These are phyloP conservation scores for Xylaria flabelliformis DNA, from an alignment of 495 filamentous ascomycete genomes.

Conservation along the genomic window DNA sequence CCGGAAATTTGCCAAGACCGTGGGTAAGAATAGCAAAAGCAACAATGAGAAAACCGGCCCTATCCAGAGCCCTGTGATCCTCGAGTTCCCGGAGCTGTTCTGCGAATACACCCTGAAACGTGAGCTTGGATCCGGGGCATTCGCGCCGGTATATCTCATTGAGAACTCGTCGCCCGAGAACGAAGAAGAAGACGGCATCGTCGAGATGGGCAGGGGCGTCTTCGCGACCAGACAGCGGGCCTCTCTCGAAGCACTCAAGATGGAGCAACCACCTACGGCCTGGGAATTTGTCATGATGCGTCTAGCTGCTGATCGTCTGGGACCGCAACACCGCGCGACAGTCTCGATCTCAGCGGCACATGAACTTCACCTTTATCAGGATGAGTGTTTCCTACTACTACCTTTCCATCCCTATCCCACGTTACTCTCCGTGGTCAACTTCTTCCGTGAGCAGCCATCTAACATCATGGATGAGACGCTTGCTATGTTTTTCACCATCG, in stretches of 20 bases:
- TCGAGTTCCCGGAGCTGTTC: constrained; percentile 69
- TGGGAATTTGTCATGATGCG: constrained; percentile 99
- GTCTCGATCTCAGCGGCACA: constrained; percentile 80
- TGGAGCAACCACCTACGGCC: constrained; percentile 80
- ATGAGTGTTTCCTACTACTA: constrained; percentile 85
- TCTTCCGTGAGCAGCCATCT: constrained; percentile 71
- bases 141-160: constrained; percentile 90
- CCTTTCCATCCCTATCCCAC: constrained; percentile 91
- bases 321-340: constrained; percentile 66
- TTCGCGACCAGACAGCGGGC: constrained; percentile 53
- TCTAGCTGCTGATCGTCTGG: constrained; percentile 75
- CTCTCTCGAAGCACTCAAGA: constrained; percentile 83
- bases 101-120: constrained; percentile 76
- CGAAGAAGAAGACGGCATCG: constrained; percentile 57
- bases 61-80: constrained; percentile 62
- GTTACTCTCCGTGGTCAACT: constrained; percentile 89
- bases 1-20: constrained; percentile 74
- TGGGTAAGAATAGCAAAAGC: constrained; percentile 65
- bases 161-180: constrained; percentile 66
- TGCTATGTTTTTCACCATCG: constrained; percentile 93
- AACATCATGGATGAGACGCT: constrained; percentile 84
- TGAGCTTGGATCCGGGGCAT: constrained; percentile 93
- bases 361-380: constrained; percentile 84
- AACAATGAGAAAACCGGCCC: constrained; percentile 65
- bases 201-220: constrained; percentile 56